These are phyloP conservation scores for Lycium ferocissimum DNA, from an alignment of 257 asterid genomes.

Conservation along the genomic window DNA sequence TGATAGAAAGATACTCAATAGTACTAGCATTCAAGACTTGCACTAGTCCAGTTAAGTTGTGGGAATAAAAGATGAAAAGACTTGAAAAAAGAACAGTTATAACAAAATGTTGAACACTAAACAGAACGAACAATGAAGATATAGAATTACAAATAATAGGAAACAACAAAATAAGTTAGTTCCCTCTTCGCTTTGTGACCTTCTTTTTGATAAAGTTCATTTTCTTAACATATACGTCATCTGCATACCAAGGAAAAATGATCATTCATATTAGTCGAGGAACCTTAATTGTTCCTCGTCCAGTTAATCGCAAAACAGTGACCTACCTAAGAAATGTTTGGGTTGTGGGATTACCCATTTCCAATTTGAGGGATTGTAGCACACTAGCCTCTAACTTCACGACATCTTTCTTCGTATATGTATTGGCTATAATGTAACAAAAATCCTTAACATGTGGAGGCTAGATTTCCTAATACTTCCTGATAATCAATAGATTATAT, in stretches of 20 bases:
- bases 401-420: conserved; percentile 61
- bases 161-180: background rate
- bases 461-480: conserved; percentile 88
- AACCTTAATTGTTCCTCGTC: no score
- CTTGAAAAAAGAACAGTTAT: background rate
- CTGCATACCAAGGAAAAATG: no score
- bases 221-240: no score
- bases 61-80: conserved; percentile 21
- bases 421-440: conserved; percentile 73
- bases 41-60: background rate
- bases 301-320: conserved; percentile 3
- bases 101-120: background rate
- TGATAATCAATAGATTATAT: conserved; percentile 27
- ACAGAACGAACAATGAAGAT: background rate
- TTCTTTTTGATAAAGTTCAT: no score
- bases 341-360: conserved; percentile 81
- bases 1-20: background rate
- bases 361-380: conserved; percentile 70
- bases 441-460: conserved; percentile 79
- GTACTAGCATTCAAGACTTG: background rate
- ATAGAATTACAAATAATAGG: conserved; percentile 12
- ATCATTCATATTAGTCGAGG: no score
- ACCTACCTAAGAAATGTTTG: conserved; percentile 78
- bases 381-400: conserved; percentile 85
- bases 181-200: background rate